These are phyloP conservation scores for Penicillium expansum DNA, from an alignment of 2,329 filamentous ascomycete genomes.

Conservation along the genomic window DNA sequence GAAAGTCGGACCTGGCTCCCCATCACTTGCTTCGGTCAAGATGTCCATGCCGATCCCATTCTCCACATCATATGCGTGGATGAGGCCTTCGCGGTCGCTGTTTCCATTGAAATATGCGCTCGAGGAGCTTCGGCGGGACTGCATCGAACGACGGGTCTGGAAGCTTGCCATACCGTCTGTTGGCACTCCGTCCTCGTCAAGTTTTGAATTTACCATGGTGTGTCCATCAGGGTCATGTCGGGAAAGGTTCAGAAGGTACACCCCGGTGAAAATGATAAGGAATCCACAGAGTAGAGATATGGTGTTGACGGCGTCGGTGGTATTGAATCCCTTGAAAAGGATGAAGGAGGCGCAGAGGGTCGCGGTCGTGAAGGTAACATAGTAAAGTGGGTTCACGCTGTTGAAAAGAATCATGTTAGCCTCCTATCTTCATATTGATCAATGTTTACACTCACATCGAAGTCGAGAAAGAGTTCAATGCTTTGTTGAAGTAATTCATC, in stretches of 20 bases:
- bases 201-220: constrained; percentile 59
- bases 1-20: constrained; percentile 38
- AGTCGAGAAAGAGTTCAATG: constrained; percentile 90
- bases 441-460: constrained; percentile 70
- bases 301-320: constrained; percentile 84
- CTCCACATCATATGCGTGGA: constrained; percentile 86
- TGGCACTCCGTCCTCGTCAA: constrained; percentile 67
- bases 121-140: constrained; percentile 69
- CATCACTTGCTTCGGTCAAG: constrained; percentile 73
- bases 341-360: constrained; percentile 94
- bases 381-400: constrained; percentile 94
- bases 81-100: constrained; percentile 75
- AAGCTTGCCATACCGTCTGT: constrained; percentile 88
- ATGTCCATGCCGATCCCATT: constrained; percentile 74
- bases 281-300: constrained; percentile 91
- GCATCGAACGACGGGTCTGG: constrained; percentile 91
- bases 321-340: constrained; percentile 94
- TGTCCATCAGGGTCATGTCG: constrained; percentile 82
- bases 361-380: constrained; percentile 94
- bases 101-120: constrained; percentile 56
- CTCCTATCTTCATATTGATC: background rate
- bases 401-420: constrained; percentile 6
- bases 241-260: constrained; percentile 95
- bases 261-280: constrained; percentile 89
- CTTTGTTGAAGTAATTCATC: constrained; percentile 99